phyloP scores from a whole-genome alignment of 108 stramenopile species.

The Schizochytrium sp. region DNA sequence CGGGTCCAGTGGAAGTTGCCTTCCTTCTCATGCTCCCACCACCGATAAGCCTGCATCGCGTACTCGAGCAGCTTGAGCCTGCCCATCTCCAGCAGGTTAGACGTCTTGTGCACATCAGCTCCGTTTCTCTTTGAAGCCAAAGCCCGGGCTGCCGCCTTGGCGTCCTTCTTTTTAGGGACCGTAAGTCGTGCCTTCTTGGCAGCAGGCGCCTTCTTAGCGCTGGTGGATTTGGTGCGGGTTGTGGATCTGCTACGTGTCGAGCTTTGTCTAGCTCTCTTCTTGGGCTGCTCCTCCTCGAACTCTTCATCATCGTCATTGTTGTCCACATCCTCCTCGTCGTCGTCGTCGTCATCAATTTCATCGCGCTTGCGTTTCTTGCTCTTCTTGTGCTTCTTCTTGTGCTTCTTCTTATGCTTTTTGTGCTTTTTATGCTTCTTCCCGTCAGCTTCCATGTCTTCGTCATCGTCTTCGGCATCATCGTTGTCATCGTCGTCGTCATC shows the following conservation, averaged over 20 bases:
- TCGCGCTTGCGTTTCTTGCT: constrained; percentile 22
- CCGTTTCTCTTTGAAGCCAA: background rate
- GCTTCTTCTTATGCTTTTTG: constrained; percentile 51
- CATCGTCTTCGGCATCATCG: constrained; percentile 66
- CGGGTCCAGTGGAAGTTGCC: constrained; percentile 89
- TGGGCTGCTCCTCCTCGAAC: background rate
- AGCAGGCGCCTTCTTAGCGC: background rate
- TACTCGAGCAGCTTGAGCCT: constrained; percentile 59
- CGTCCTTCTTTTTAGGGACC: background rate
- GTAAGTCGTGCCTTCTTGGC: constrained; percentile 1
- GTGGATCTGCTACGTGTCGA: background rate
- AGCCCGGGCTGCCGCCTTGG: background rate
- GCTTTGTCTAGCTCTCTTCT: background rate
- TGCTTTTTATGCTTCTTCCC: constrained; percentile 52
- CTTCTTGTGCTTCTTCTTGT: constrained; percentile 57
- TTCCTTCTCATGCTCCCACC: constrained; percentile 83
- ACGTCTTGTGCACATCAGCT: background rate
- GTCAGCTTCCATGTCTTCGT: constrained; percentile 61
- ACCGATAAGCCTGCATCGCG: constrained; percentile 74
- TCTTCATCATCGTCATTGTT: constrained; percentile 3
- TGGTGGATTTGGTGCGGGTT: background rate
- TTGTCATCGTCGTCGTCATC: background rate
- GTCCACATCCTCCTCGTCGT: constrained; percentile 51
- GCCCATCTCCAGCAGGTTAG: constrained; percentile 61
- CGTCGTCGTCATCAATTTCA: constrained; percentile 50